These are phyloP conservation scores for Solanum chaucha DNA, from an alignment of 257 asterid genomes.

Conservation along the genomic window DNA sequence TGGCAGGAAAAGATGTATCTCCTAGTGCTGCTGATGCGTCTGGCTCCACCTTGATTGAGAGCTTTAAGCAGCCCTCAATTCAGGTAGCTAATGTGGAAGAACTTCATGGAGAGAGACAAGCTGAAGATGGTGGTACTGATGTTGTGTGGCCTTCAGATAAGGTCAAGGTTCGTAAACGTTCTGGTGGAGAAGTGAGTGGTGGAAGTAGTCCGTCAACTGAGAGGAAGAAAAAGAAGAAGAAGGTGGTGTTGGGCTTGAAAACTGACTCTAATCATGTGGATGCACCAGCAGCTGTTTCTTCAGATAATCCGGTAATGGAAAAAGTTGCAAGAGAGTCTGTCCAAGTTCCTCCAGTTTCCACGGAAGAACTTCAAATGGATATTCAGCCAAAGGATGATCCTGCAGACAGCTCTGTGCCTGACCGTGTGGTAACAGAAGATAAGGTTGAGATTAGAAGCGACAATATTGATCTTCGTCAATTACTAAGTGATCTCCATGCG, in stretches of 20 bases:
- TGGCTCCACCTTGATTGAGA: constrained; percentile 24
- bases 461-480: constrained; percentile 23
- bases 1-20: constrained; percentile 12
- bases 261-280: constrained; percentile 10
- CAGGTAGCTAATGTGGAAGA: constrained; percentile 18
- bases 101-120: not conserved
- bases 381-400: constrained; percentile 6
- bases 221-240: constrained; percentile 47
- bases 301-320: constrained; percentile 12
- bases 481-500: constrained; percentile 46
- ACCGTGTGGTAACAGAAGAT: constrained; percentile 12
- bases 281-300: constrained; percentile 18
- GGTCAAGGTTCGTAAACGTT: constrained; percentile 42
- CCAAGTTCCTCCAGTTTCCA: constrained; percentile 9
- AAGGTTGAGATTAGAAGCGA: constrained; percentile 8
- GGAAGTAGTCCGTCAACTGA: constrained; percentile 24
- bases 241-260: constrained; percentile 23
- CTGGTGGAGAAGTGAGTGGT: constrained; percentile 28
- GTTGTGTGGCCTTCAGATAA: constrained; percentile 19
- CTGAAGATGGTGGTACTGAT: constrained; percentile 9
- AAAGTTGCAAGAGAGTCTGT: constrained; percentile 11
- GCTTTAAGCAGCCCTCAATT: constrained; percentile 19
- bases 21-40: constrained; percentile 11
- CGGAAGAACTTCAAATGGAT: constrained; percentile 14
- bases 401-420: constrained; percentile 8